These are phyloP conservation scores for Didymella lethalis DNA, from an alignment of 2,329 filamentous ascomycete species.

Conservation along the genomic window DNA sequence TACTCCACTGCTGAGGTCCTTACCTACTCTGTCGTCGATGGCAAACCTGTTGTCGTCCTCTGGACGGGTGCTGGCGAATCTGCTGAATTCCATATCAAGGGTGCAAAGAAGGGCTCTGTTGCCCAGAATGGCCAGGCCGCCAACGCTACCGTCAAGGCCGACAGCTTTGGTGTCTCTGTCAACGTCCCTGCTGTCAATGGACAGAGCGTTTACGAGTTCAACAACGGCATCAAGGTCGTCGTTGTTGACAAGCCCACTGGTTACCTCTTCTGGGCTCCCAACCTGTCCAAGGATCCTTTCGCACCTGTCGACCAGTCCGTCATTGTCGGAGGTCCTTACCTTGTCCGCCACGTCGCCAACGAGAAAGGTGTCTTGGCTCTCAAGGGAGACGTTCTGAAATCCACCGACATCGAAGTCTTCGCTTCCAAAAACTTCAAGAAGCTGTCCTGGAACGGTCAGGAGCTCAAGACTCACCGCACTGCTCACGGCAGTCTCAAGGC, in stretches of 20 bases:
- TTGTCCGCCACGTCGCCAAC: slow-evolving; percentile 45
- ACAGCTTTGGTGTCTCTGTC: slow-evolving; percentile 47
- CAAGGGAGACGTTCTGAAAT: slow-evolving; percentile 48
- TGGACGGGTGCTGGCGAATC: slow-evolving; percentile 52
- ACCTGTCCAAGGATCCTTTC: slow-evolving; percentile 50
- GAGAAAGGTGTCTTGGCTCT: slow-evolving; percentile 40
- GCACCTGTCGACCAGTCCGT: slow-evolving; percentile 51
- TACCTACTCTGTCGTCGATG: slow-evolving; percentile 52
- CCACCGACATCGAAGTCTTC: slow-evolving; percentile 51
- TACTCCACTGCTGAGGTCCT: slow-evolving; percentile 64
- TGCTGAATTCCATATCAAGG: slow-evolving; percentile 53
- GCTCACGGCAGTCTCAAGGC: slow-evolving; percentile 50
- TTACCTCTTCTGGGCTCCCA: slow-evolving; percentile 52
- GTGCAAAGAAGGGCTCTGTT: slow-evolving; percentile 48
- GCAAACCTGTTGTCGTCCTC: slow-evolving; percentile 50
- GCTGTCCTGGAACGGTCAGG: slow-evolving; percentile 52
- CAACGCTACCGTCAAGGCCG: slow-evolving; percentile 54
- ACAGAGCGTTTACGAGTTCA: slow-evolving; percentile 47
- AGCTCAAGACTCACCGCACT: slow-evolving; percentile 40
- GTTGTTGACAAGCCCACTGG: slow-evolving; percentile 50
- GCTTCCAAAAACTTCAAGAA: slow-evolving; percentile 35
- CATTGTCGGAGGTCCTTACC: slow-evolving; percentile 53
- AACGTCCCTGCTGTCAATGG: slow-evolving; percentile 45
- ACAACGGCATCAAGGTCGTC: slow-evolving; percentile 48
- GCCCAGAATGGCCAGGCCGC: slow-evolving; percentile 53